Evolutionary conservation across 1,284 basidiomycete species (phyloP).

Genomic region (Mycena sp.): DNA sequence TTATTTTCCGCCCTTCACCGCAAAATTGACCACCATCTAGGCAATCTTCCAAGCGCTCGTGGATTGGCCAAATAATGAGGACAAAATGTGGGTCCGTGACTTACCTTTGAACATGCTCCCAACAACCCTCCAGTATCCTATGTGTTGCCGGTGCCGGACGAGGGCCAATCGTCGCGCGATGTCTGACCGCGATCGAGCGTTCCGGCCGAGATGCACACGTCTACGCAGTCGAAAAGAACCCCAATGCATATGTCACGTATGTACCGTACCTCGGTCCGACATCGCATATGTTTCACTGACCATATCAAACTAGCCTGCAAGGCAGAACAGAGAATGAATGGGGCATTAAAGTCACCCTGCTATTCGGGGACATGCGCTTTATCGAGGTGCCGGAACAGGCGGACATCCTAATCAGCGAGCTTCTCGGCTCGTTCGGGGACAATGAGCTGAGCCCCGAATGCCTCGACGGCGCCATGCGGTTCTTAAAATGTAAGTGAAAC

Average conservation of each 20-base stretch:
- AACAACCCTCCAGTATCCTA: constrained; percentile 64
- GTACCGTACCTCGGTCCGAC: constrained; percentile 45
- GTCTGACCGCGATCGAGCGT: constrained; percentile 81
- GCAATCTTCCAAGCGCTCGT: constrained; percentile 85
- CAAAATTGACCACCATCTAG: constrained; percentile 46
- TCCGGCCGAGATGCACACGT: constrained; percentile 73
- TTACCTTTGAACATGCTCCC: constrained; percentile 17
- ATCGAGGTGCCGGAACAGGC: constrained; percentile 84
- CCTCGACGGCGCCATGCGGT: constrained; percentile 93
- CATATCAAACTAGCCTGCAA: constrained; percentile 70
- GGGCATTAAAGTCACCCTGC: constrained; percentile 81
- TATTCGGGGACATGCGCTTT: constrained; percentile 95
- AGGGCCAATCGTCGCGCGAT: constrained; percentile 92
- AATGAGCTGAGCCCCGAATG: constrained; percentile 99
- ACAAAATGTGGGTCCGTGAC: constrained; percentile 61
- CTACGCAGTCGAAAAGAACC: constrained; percentile 97
- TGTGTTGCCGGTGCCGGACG: constrained; percentile 96
- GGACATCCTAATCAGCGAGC: constrained; percentile 96
- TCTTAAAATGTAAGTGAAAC: constrained; percentile 80
- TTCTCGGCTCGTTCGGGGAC: constrained; percentile 97
- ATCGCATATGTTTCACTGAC: constrained; percentile 13
- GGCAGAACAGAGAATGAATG: constrained; percentile 85
- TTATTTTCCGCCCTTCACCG: constrained; percentile 14
- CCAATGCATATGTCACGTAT: constrained; percentile 91
- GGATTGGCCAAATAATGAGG: constrained; percentile 68